These are phyloP conservation scores for Kluyveromyces nonfermentans DNA, from an alignment of 805 yeast species.

Conservation along the genomic window DNA sequence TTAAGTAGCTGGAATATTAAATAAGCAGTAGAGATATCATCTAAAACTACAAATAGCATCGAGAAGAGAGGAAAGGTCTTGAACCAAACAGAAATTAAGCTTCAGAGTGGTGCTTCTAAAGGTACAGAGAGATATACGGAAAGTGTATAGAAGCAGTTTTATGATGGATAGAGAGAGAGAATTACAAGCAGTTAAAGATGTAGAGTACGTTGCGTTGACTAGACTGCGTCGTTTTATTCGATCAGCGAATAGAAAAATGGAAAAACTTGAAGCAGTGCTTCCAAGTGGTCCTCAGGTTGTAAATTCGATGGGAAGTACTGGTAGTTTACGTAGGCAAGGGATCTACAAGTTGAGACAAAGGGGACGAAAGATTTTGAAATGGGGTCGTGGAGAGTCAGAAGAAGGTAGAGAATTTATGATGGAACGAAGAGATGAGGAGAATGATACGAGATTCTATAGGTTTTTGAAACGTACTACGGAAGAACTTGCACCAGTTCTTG, in stretches of 20 bases:
- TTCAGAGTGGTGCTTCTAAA: not conserved
- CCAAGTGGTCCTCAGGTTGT: not conserved
- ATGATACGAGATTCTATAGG: slow-evolving; percentile 4
- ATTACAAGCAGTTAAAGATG: not conserved
- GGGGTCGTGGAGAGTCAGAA: slow-evolving; percentile 5
- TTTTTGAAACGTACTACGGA: slow-evolving; percentile 6
- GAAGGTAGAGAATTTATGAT: slow-evolving; percentile 1
- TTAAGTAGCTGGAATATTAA: no score
- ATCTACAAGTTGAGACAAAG: slow-evolving; percentile 6
- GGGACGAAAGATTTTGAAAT: slow-evolving; percentile 6
- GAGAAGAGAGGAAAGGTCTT: no score
- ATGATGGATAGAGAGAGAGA: not conserved
- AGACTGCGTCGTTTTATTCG: slow-evolving; percentile 5
- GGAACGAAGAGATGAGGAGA: not conserved
- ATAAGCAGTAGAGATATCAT: no score
- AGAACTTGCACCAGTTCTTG: slow-evolving; percentile 3
- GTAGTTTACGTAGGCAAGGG: slow-evolving; percentile 2
- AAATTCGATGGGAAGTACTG: not conserved
- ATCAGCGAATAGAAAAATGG: slow-evolving; percentile 2
- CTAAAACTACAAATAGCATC: no score
- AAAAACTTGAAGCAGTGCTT: slow-evolving; percentile 1
- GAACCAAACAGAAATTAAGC: not conserved
- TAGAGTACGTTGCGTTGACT: slow-evolving; percentile 4
- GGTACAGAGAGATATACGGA: not conserved
- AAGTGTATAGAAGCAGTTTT: not conserved